A percentile compares a stretch with the other conserved stretches of the same genome.
Conservation (phyloP, 2,329 filamentous ascomycete genomes). For the Cadophora gregata region DNA sequence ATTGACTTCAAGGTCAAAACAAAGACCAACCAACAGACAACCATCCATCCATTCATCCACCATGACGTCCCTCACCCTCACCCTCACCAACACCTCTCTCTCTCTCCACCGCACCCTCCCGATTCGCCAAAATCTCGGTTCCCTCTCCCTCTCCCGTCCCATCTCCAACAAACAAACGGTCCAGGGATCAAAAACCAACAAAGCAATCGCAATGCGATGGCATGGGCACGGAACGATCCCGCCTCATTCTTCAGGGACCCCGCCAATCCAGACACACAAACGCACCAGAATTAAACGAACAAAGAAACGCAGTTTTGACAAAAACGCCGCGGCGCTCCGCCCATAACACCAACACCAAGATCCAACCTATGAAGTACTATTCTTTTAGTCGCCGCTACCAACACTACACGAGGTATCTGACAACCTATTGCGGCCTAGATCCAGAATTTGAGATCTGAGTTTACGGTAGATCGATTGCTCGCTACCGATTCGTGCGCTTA, state of each 20-base stretch:
- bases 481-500: neutral
- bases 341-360: constrained; percentile 9
- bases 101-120: neutral
- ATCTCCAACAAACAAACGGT: neutral
- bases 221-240: neutral
- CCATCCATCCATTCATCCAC: neutral
- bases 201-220: neutral
- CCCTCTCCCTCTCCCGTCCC: neutral
- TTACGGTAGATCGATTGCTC: neutral
- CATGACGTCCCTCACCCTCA: neutral
- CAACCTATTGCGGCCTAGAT: neutral
- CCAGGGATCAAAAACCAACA: too few species aligned
- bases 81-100: neutral
- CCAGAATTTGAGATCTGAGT: too few species aligned
- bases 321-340: neutral
- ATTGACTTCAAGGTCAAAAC: neutral
- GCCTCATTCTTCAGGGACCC: neutral
- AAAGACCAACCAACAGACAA: neutral
- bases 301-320: neutral
- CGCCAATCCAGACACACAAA: neutral
- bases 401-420: too few species aligned
- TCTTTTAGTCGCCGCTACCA: neutral
- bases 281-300: too few species aligned
- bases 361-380: too few species aligned
- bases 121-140: constrained; percentile 4